Base-by-base conservation (phyloP, 2,329 filamentous ascomycete species). In the Coniella lustricola region DNA sequence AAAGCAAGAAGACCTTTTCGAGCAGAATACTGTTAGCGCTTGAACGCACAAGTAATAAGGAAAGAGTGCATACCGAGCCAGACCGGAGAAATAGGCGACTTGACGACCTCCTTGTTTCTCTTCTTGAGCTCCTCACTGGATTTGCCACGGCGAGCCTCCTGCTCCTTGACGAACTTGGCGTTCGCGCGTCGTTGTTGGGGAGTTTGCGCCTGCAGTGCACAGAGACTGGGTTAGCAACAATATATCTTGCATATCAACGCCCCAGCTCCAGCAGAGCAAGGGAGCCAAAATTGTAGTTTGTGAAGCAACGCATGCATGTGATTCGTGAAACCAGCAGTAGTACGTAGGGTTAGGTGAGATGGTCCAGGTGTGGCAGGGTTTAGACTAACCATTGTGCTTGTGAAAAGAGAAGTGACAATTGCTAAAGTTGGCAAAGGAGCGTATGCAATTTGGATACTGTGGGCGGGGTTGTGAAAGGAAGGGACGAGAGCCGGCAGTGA, bases 141-240 rank as follows among this genome's bases (percentile, higher is more conserved):
- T 71, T 87, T 89, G 68, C 87, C 87, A 66, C 85, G 85, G 63
- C 83, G 85, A 52, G 74, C 71, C 63, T 85, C 81, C 64, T 91
- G 82, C 46, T 79, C 75, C 64, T 84, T 84, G 57, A 77, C 82
- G 69, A 88, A 94, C 68, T 85, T 85, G 62, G 79, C 79, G 72
- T 93, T 93, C 55, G 84, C 82, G 62, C 81, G 81, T 66, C 87
- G 84, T 74, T 93, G 88, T 67, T 88, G 79, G 58, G 84, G 87
- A 57, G 87, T 93, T 83, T 91, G 87, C 59, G 82, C 85, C 86
- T 90, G 61, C 21, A 41, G 3, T 14, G 35, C n/a, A n/a, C n/a
- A 37, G 37, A 16, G n/a, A n/a, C n/a, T 29, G 25, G 25, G 25
- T 29, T 29, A 5, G 25, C 25, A 29, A 41, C 29, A 34, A n/a